These are phyloP conservation scores for Cercospora zeina DNA, from an alignment of 2,329 filamentous ascomycete genomes.

Conservation along the genomic window DNA sequence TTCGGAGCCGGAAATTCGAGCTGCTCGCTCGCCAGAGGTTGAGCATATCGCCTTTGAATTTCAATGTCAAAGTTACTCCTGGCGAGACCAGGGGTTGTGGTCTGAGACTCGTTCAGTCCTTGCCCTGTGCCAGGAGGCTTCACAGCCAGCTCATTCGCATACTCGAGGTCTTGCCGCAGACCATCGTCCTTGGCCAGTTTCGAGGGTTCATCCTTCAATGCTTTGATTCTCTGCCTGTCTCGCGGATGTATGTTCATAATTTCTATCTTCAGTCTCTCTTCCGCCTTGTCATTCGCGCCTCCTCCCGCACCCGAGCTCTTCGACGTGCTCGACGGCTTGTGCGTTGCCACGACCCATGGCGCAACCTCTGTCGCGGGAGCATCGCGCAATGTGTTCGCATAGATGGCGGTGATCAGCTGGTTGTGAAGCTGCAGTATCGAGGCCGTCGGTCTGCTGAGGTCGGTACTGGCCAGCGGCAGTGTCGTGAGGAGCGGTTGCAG, in stretches of 20 bases:
- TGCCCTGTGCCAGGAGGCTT: conserved; percentile 27
- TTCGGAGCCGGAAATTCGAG: conserved; percentile 62
- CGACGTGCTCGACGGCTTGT: conserved; percentile 73
- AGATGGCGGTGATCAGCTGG: conserved; percentile 59
- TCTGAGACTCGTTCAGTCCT: conserved; percentile 27
- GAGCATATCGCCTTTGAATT: conserved; percentile 64
- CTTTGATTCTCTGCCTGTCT: conserved; percentile 56
- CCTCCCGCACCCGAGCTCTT: conserved; percentile 48
- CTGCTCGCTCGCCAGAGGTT: conserved; percentile 61
- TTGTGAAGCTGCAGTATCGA: conserved; percentile 58
- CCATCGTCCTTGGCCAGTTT: conserved; percentile 27
- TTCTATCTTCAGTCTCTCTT: conserved; percentile 64
- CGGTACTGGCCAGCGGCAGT: conserved; percentile 46
- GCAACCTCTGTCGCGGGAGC: conserved; percentile 60
- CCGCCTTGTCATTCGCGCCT: conserved; percentile 59
- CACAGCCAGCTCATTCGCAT: conserved; percentile 35
- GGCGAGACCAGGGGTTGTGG: conserved; percentile 28
- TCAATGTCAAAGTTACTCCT: conserved; percentile 62
- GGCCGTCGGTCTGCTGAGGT: conserved; percentile 25
- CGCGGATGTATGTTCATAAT: conserved; percentile 62
- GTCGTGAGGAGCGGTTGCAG: conserved; percentile 57
- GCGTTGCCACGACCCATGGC: conserved; percentile 66
- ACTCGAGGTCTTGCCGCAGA: conserved; percentile 33
- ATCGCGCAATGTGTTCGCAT: conserved; percentile 61
- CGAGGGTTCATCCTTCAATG: conserved; percentile 31